phyloP scores from a whole-genome alignment of 106 monocot species.

The Platanthera guangdongensis region DNA sequence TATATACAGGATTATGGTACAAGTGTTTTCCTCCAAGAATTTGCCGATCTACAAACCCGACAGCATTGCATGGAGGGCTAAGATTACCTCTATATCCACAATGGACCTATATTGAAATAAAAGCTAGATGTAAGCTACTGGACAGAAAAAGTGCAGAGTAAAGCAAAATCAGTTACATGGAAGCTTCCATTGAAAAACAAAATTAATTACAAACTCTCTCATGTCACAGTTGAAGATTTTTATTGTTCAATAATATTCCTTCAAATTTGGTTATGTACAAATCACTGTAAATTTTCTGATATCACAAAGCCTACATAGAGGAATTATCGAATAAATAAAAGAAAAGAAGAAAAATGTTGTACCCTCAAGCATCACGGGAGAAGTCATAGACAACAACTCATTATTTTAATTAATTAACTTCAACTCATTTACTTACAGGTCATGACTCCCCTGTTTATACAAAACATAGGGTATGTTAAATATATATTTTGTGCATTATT shows the following conservation, averaged over 20 bases:
- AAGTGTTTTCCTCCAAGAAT: conserved; percentile 81
- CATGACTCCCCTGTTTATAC: no score
- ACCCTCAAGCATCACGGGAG: no score
- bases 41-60: conserved; percentile 72
- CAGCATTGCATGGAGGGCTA: conserved; percentile 91
- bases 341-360: no score
- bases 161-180: not conserved
- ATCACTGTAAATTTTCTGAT: not conserved
- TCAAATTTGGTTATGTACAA: not conserved
- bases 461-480: no score
- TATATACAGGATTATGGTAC: conserved; percentile 76
- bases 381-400: no score
- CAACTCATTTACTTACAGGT: no score
- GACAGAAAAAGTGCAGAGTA: not conserved
- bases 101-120: conserved; percentile 43
- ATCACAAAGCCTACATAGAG: no score
- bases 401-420: no score
- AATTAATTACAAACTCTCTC: not conserved
- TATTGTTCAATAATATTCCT: not conserved
- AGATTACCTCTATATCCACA: conserved; percentile 74
- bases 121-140: not conserved
- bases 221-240: not conserved
- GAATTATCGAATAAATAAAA: no score
- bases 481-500: no score
- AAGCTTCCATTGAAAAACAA: not conserved